phyloP scores from a whole-genome alignment of 306 rosid species.

The Fagus crenata region DNA sequence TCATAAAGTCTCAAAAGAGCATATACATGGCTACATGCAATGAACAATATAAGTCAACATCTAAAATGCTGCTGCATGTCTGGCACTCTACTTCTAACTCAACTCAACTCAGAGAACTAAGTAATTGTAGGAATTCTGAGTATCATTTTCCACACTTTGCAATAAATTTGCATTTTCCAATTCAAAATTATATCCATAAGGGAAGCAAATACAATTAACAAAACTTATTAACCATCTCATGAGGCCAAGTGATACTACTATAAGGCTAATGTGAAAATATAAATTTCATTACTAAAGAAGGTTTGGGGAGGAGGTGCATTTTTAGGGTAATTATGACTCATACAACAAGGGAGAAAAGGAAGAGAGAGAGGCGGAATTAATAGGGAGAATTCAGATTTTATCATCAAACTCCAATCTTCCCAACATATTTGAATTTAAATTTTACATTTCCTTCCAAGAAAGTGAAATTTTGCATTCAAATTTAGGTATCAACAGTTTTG shows the following conservation, averaged over 20 bases:
- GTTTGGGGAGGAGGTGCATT: too few species aligned
- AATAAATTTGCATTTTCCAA: background rate
- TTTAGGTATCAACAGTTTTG: too few species aligned
- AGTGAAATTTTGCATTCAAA: background rate
- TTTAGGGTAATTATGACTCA: too few species aligned
- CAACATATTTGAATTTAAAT: background rate
- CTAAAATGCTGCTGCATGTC: background rate
- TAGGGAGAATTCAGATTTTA: background rate
- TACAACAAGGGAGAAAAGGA: too few species aligned
- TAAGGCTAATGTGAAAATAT: too few species aligned
- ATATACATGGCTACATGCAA: background rate
- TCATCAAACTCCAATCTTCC: background rate
- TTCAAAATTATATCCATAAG: background rate
- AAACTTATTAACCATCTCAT: background rate
- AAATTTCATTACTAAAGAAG: too few species aligned
- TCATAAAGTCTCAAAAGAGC: slow-evolving; percentile 7
- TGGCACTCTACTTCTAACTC: too few species aligned
- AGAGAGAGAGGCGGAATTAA: too few species aligned
- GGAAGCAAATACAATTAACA: background rate
- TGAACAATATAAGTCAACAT: background rate
- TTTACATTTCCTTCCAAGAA: background rate
- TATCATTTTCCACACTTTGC: background rate
- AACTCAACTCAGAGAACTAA: background rate
- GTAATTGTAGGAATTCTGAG: background rate
- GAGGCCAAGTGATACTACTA: too few species aligned